A percentile compares a stretch with the other conserved stretches of the same genome.
phyloP scores from a whole-genome alignment of 139 green algal genomes.

The Chloropicon primus region DNA sequence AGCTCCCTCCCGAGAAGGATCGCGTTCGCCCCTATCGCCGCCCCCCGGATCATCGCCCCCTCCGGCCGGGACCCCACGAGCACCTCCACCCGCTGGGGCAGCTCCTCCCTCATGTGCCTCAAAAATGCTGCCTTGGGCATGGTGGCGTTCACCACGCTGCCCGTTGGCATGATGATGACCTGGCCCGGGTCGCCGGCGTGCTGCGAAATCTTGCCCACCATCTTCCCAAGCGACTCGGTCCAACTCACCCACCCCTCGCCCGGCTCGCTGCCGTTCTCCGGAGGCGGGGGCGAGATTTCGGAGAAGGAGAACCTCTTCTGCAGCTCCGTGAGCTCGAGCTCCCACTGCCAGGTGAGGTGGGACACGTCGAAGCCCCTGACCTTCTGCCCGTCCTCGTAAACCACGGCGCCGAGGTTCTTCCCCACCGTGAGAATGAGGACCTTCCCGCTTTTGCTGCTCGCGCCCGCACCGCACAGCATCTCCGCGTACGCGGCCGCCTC shows the following conservation, averaged over 20 bases:
- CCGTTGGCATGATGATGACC: constrained; percentile 9
- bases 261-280: neutral
- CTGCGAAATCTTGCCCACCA: constrained; percentile 4
- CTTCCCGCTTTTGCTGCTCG: neutral
- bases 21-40: neutral
- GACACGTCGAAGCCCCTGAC: constrained; percentile 6
- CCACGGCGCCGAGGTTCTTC: constrained; percentile 5
- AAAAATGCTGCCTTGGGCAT: neutral
- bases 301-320: neutral
- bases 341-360: constrained; percentile 14
- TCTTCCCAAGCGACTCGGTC: constrained; percentile 1
- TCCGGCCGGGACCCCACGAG: neutral
- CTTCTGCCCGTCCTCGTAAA: constrained; percentile 10
- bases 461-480: constrained; percentile 10
- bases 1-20: no score
- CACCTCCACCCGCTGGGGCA: neutral
- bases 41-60: neutral
- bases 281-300: neutral
- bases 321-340: constrained; percentile 7
- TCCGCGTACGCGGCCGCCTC: constrained; percentile 15
- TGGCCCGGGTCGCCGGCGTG: neutral
- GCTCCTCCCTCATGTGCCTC: neutral
- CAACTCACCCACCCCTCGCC: neutral
- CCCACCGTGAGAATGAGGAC: constrained; percentile 11
- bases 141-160: neutral